Conservation (phyloP, 768 basidiomycete species). For the Wakefieldia striispora region DNA sequence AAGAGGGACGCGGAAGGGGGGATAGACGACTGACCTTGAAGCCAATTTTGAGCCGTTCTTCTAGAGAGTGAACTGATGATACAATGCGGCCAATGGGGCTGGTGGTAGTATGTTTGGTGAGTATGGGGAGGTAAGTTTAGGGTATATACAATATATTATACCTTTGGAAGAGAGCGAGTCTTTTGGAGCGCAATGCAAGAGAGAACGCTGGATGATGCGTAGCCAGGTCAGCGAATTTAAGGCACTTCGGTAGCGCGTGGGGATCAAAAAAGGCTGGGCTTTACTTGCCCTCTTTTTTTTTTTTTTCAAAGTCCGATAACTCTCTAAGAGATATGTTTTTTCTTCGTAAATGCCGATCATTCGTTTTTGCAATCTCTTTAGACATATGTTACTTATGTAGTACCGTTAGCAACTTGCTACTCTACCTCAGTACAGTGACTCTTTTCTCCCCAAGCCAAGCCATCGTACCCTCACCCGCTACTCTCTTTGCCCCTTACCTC, state of each 20-base stretch:
- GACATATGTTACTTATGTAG: too few relatives aligned
- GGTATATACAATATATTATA: conserved; percentile 33
- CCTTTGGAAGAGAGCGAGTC: conserved; percentile 40
- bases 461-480: too few relatives aligned
- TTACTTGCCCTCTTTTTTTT: conserved; percentile 31
- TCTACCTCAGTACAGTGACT: too few relatives aligned
- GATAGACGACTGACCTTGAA: conserved; percentile 49
- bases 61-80: conserved; percentile 76
- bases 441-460: too few relatives aligned
- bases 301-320: conserved; percentile 36
- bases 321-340: conserved; percentile 14
- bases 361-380: conserved; percentile 6
- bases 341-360: conserved; percentile 26
- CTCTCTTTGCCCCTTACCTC: too few relatives aligned
- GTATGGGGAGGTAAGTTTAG: conserved; percentile 12
- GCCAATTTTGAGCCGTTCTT: conserved; percentile 76
- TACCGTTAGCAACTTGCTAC: too few relatives aligned
- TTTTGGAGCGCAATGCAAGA: conserved; percentile 30
- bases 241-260: conserved; percentile 41
- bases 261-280: conserved; percentile 35
- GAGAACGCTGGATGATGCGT: conserved; percentile 32
- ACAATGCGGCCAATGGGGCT: conserved; percentile 65
- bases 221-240: conserved; percentile 38
- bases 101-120: conserved; percentile 10
- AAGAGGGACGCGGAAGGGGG: conserved; percentile 17